A percentile compares a stretch with the other conserved stretches of the same genome.
These are phyloP conservation scores for Russula brevipes DNA, from an alignment of 768 basidiomycete species.

Conservation along the genomic window DNA sequence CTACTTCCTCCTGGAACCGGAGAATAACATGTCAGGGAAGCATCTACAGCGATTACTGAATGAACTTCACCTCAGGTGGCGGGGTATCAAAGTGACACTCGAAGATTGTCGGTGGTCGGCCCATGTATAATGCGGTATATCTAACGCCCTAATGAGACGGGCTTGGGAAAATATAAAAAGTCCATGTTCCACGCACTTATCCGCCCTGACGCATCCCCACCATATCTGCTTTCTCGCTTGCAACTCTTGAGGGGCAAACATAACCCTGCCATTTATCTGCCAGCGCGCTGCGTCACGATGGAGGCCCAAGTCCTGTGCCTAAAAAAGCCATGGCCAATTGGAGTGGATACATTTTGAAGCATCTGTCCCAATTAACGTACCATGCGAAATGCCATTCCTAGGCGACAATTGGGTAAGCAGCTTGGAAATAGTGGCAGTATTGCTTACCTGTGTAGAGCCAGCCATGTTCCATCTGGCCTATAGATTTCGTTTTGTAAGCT, in stretches of 20 bases:
- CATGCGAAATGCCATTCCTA: constrained; percentile 74
- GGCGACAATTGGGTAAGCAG: neutral
- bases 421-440: neutral
- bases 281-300: constrained; percentile 75
- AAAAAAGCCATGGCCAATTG: constrained; percentile 11
- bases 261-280: constrained; percentile 53
- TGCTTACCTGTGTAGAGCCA: constrained; percentile 73
- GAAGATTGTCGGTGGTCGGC: constrained; percentile 62
- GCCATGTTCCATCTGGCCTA: constrained; percentile 69
- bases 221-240: constrained; percentile 72
- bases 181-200: constrained; percentile 45
- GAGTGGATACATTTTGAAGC: constrained; percentile 1
- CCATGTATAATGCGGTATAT: constrained; percentile 71
- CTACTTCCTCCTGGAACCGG: constrained; percentile 50
- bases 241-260: constrained; percentile 60
- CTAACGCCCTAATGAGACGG: constrained; percentile 33
- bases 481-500: neutral
- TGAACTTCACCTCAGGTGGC: constrained; percentile 42
- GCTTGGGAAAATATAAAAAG: constrained; percentile 8
- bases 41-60: neutral
- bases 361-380: constrained; percentile 32
- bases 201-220: constrained; percentile 70
- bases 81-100: constrained; percentile 68
- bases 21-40: neutral
- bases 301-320: constrained; percentile 78